A percentile compares a stretch with the other conserved stretches of the same genome.
Evolutionary conservation across 768 basidiomycete genomes (phyloP).

Genomic region (Lanmaoa pseudosensibilis): DNA sequence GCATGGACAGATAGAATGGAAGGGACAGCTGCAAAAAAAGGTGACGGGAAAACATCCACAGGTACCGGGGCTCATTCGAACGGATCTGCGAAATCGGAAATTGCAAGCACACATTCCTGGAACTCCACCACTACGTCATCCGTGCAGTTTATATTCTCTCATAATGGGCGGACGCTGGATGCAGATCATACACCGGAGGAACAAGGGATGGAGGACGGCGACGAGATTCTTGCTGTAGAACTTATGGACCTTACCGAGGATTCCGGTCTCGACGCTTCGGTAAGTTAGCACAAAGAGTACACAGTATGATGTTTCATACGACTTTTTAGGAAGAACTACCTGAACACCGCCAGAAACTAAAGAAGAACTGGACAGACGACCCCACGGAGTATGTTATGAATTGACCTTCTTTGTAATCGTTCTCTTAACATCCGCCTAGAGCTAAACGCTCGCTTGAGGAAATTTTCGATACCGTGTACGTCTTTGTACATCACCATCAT

Average conservation of each 20-base stretch:
- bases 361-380: constrained; percentile 80
- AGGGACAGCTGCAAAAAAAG: constrained; percentile 48
- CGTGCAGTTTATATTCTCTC: constrained; percentile 84
- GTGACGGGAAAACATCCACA: constrained; percentile 32
- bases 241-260: constrained; percentile 86
- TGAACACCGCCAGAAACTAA: constrained; percentile 67
- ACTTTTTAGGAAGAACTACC: constrained; percentile 58
- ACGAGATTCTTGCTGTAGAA: constrained; percentile 87
- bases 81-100: constrained; percentile 51
- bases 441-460: constrained; percentile 75
- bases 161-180: constrained; percentile 77
- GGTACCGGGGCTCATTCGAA: constrained; percentile 39
- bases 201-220: constrained; percentile 82
- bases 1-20: constrained; percentile 93
- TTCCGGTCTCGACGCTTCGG: constrained; percentile 60
- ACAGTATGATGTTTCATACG: constrained; percentile 1
- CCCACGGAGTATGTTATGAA: constrained; percentile 60
- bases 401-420: constrained; percentile 1
- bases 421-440: constrained; percentile 38
- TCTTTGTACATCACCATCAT: constrained; percentile 15
- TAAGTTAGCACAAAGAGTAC: constrained; percentile 34
- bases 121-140: constrained; percentile 40
- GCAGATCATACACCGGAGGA: constrained; percentile 85
- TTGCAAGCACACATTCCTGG: constrained; percentile 45
- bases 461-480: constrained; percentile 84